Evolutionary conservation across 148 eudicot genomes (phyloP), one percentile per base, ranked within the genome.

Genomic region (Rhododendron mucronatum): DNA sequence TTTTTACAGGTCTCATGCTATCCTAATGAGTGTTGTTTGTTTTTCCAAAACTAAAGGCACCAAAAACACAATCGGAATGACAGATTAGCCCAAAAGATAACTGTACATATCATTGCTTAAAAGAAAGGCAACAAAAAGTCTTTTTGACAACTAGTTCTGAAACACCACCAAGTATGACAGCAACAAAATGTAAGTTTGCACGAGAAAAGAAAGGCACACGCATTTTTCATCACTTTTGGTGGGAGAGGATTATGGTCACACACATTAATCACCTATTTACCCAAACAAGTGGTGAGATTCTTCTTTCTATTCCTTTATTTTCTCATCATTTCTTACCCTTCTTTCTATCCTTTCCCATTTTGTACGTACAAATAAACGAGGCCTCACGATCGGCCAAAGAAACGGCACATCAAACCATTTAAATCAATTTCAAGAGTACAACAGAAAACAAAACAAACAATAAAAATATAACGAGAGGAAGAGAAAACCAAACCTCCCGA

Each of bases 401-500:
- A 2, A 41, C 1, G 4, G 26, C 81, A 78, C 12, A 67, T 28
- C 16, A 69, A 47, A n/a, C 14, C 14, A 47, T 33, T 12, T n/a
- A 4, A 12, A 79, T 3, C 18, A 79, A 79, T 47, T 48, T 13
- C 12, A 71, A 53, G 37, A 80, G 28, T 48, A 26, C 61, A 26
- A 2, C 35, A 13, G 26, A 44, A 9, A 33, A 16, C 14, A 57
- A 41, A 20, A 80, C 4, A 81, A 39, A 21, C 2, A 23, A 5
- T 26, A 48, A 5, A n/a, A 55, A 3, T 23, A 16, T 4, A 37
- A 20, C 2, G 28, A 30, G 33, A 15, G 51, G 2, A 12, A 23
- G 20, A 30, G 37, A 33, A 53, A n/a, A 35, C 0, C 88, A 85
- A 59, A 91, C 93, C 91, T 90, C 44, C 92, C 91, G 39, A 91